These are phyloP conservation scores for Coniochaeta prunicola DNA, from an alignment of 2,329 filamentous ascomycete species.

Conservation along the genomic window DNA sequence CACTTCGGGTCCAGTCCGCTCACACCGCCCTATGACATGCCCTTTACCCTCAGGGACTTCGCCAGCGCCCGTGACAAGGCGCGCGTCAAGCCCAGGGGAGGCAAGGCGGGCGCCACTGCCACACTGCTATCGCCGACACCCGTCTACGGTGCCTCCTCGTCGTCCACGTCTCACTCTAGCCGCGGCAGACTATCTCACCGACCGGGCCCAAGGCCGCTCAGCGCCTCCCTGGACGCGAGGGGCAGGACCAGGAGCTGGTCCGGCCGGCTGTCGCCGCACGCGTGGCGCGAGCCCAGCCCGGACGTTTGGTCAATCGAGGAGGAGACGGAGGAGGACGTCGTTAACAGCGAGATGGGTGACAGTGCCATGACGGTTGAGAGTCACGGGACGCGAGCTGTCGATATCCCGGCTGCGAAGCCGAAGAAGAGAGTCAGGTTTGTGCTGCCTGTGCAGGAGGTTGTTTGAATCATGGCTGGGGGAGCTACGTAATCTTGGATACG, in stretches of 20 bases:
- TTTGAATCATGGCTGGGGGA: neutral
- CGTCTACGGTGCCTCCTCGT: neutral
- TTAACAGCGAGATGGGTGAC: constrained; percentile 33
- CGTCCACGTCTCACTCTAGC: constrained; percentile 18
- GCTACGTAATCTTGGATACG: neutral
- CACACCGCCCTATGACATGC: constrained; percentile 18
- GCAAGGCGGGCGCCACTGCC: constrained; percentile 17
- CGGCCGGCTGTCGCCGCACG: constrained; percentile 30
- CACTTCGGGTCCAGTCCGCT: constrained; percentile 32
- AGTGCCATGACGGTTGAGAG: constrained; percentile 19
- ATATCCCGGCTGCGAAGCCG: constrained; percentile 38
- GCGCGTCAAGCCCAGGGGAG: constrained; percentile 21
- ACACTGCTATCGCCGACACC: constrained; percentile 21
- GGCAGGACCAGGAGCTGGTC: constrained; percentile 18
- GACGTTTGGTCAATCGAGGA: constrained; percentile 55
- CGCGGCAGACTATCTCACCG: constrained; percentile 11
- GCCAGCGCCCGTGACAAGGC: constrained; percentile 22
- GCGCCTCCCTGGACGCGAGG: constrained; percentile 16
- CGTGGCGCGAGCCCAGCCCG: constrained; percentile 52
- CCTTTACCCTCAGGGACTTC: constrained; percentile 35
- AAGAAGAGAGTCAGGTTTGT: constrained; percentile 51
- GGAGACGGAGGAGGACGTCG: constrained; percentile 41
- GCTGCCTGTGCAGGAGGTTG: constrained; percentile 35
- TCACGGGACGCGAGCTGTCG: constrained; percentile 19
- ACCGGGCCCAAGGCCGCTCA: constrained; percentile 10